A percentile compares a stretch with the other conserved stretches of the same genome.
Conservation (phyloP, 306 rosid species). For the Lathyrus aphaca region DNA sequence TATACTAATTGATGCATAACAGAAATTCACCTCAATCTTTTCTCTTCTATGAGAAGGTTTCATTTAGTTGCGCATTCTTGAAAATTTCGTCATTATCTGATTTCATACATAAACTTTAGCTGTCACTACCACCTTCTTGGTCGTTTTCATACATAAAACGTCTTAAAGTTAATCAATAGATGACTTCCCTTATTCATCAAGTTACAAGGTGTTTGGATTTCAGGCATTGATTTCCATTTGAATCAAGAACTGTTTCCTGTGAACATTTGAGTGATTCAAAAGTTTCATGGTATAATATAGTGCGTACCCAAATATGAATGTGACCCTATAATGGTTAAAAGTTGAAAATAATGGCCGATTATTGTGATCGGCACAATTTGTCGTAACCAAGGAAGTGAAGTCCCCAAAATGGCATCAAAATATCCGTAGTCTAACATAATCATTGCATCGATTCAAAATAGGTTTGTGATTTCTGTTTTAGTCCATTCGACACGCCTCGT, state of each 20-base stretch:
- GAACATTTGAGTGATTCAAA: background rate
- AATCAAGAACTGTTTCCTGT: background rate
- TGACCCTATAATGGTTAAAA: too few species aligned
- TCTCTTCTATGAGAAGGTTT: slow-evolving; percentile 3
- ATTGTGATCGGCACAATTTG: too few species aligned
- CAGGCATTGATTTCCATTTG: background rate
- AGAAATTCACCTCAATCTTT: background rate
- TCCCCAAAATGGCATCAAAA: too few species aligned
- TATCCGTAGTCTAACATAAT: too few species aligned
- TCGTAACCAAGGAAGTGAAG: too few species aligned
- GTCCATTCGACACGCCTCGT: too few species aligned
- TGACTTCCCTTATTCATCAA: background rate
- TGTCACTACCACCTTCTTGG: background rate
- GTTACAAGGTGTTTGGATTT: background rate
- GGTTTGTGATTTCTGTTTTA: too few species aligned
- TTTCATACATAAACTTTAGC: background rate
- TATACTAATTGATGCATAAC: slow-evolving; percentile 12
- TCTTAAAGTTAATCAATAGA: background rate
- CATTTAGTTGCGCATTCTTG: background rate
- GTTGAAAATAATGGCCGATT: too few species aligned
- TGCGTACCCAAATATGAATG: background rate
- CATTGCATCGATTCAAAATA: too few species aligned
- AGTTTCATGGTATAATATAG: background rate
- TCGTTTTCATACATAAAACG: background rate
- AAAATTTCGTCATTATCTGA: background rate